Conservation (phyloP, 2,329 filamentous ascomycete species). For the Rutstroemia sp. region DNA sequence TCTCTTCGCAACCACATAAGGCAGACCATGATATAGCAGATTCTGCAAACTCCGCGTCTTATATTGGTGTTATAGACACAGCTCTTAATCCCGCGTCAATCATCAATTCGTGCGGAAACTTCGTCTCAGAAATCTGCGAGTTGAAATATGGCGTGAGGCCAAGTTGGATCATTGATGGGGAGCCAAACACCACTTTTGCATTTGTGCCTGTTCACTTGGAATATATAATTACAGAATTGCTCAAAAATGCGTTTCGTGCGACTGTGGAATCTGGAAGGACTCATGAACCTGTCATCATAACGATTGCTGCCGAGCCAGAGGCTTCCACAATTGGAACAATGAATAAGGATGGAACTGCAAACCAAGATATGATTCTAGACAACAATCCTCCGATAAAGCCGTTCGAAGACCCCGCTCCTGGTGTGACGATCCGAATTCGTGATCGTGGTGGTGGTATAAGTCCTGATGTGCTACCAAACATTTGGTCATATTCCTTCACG, state of each 20-base stretch:
- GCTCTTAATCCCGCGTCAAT: conserved; percentile 73
- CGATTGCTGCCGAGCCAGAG: conserved; percentile 63
- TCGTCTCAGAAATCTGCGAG: conserved; percentile 94
- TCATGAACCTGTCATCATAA: conserved; percentile 79
- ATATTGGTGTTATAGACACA: conserved; percentile 94
- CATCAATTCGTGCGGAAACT: conserved; percentile 76
- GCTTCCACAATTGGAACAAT: conserved; percentile 7
- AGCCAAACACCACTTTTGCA: conserved; percentile 81
- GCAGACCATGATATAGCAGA: conserved; percentile 19
- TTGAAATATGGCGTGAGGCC: conserved; percentile 89
- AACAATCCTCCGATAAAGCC: conserved; percentile 40
- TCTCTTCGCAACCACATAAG: conserved; percentile 64
- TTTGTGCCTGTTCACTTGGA: conserved; percentile 94
- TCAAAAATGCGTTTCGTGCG: conserved; percentile 95
- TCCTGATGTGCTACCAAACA: conserved; percentile 73
- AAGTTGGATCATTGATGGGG: conserved; percentile 71
- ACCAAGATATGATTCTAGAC: background rate
- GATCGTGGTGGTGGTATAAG: conserved; percentile 92
- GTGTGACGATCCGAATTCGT: conserved; percentile 89
- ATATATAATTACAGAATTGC: conserved; percentile 91
- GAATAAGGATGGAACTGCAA: background rate
- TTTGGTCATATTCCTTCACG: conserved; percentile 97
- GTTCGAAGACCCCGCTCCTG: conserved; percentile 61
- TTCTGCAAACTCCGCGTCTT: conserved; percentile 43
- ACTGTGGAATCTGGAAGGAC: conserved; percentile 79